These are phyloP conservation scores for Fusarium irregulare DNA, from an alignment of 2,329 filamentous ascomycete genomes.

Conservation along the genomic window DNA sequence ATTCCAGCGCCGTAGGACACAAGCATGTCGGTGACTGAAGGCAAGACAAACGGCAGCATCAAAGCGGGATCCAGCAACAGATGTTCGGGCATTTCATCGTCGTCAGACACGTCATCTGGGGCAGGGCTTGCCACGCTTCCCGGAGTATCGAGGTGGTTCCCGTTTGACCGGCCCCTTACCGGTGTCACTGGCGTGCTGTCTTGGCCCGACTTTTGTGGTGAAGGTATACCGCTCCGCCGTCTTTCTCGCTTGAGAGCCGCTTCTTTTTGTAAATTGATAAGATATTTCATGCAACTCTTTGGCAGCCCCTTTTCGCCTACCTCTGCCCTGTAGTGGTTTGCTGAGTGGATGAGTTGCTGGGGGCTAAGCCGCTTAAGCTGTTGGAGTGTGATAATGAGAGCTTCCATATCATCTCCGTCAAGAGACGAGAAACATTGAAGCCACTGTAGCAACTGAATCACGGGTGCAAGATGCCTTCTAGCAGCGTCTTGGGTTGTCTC, in stretches of 20 bases:
- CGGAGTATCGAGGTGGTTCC: conserved; percentile 57
- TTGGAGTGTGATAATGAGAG: conserved; percentile 86
- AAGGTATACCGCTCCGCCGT: conserved; percentile 60
- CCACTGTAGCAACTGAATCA: conserved; percentile 96
- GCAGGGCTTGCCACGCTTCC: conserved; percentile 55
- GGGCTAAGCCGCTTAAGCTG: conserved; percentile 87
- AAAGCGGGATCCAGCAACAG: conserved; percentile 88
- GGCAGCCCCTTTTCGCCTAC: conserved; percentile 93
- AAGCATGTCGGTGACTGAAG: conserved; percentile 97
- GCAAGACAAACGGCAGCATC: conserved; percentile 94
- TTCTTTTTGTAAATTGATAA: conserved; percentile 83
- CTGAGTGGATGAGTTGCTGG: conserved; percentile 90
- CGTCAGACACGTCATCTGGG: conserved; percentile 58
- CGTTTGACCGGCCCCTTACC: conserved; percentile 54
- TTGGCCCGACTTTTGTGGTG: conserved; percentile 52
- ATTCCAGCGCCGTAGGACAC: conserved; percentile 95
- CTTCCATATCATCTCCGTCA: conserved; percentile 84
- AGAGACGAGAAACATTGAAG: conserved; percentile 97
- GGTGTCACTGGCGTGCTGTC: conserved; percentile 61
- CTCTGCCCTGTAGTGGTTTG: conserved; percentile 92
- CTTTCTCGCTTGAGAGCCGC: conserved; percentile 69
- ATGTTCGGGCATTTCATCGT: conserved; percentile 76
- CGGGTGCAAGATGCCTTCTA: conserved; percentile 84
- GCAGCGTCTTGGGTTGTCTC: conserved; percentile 89
- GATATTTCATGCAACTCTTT: conserved; percentile 88